Percentiles rank a stretch among this genome's conserved stretches.
phyloP scores from a whole-genome alignment of 805 yeast species.

The Jamesozyma lodderae region DNA sequence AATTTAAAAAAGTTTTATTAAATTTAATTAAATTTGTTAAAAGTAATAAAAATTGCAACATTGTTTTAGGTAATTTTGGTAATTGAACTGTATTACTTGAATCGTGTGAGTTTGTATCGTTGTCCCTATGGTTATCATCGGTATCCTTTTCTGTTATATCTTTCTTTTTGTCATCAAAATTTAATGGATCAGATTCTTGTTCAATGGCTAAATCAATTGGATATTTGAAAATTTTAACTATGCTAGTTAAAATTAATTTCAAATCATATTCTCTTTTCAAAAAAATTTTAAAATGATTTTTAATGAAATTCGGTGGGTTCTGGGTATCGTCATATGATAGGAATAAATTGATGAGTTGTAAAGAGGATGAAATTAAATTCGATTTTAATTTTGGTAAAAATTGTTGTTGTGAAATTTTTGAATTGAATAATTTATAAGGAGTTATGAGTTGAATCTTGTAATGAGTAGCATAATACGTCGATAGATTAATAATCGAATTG shows the following conservation, averaged over 20 bases:
- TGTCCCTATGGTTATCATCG: not conserved
- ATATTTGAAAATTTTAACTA: conserved; percentile 39
- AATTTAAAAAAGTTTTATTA: conserved; percentile 46
- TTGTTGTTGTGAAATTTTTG: conserved; percentile 16
- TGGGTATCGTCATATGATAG: conserved; percentile 1
- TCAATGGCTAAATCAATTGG: conserved; percentile 37
- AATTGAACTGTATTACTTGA: conserved; percentile 8
- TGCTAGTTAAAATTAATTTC: conserved; percentile 37
- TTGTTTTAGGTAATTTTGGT: conserved; percentile 40
- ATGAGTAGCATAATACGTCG: conserved; percentile 42
- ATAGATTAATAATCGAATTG: conserved; percentile 54
- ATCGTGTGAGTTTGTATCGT: conserved; percentile 3
- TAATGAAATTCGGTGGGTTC: not conserved
- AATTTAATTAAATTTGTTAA: conserved; percentile 73
- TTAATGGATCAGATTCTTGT: conserved; percentile 32
- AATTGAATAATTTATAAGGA: conserved; percentile 12
- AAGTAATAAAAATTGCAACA: conserved; percentile 50
- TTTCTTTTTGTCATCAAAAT: conserved; percentile 4
- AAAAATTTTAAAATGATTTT: conserved; percentile 28
- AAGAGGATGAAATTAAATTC: conserved; percentile 42
- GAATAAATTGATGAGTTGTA: conserved; percentile 55
- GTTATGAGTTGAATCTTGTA: conserved; percentile 26
- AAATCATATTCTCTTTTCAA: conserved; percentile 49
- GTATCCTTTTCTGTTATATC: not conserved
- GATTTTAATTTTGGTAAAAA: conserved; percentile 28